A percentile compares a stretch with the other conserved stretches of the same genome.
These are phyloP conservation scores for Boletus pseudo-olivaceus DNA, from an alignment of 768 basidiomycete genomes.

Conservation along the genomic window DNA sequence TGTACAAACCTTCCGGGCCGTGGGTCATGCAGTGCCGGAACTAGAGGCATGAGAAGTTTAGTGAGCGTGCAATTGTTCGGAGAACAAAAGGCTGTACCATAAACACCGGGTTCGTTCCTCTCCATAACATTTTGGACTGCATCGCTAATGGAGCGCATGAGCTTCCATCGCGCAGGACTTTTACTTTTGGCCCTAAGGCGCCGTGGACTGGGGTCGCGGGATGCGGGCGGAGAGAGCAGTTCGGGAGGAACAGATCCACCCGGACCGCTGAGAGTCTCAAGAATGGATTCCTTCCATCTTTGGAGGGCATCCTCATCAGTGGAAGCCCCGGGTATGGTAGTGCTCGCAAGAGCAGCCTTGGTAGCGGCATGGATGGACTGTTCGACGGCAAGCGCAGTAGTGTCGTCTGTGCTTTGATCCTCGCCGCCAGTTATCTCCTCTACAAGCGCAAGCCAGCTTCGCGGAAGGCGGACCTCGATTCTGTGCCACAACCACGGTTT, in stretches of 20 bases:
- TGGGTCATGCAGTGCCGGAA: constrained; percentile 66
- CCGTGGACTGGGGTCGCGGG: constrained; percentile 79
- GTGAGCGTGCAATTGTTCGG: constrained; percentile 2
- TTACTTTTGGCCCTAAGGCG: constrained; percentile 74
- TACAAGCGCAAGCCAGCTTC: constrained; percentile 79
- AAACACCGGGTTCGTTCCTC: constrained; percentile 60
- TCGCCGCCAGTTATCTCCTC: constrained; percentile 77
- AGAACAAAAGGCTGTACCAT: constrained; percentile 46
- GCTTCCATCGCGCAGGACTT: constrained; percentile 81
- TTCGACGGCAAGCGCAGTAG: constrained; percentile 61
- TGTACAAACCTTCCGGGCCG: constrained; percentile 78
- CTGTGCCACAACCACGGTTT: constrained; percentile 86
- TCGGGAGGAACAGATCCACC: constrained; percentile 72
- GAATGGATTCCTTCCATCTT: constrained; percentile 57
- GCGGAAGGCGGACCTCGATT: constrained; percentile 78
- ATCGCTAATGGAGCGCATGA: constrained; percentile 74
- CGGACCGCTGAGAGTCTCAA: constrained; percentile 56
- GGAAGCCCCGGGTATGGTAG: constrained; percentile 32
- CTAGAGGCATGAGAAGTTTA: constrained; percentile 32
- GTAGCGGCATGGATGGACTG: constrained; percentile 66
- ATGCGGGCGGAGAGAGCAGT: constrained; percentile 72
- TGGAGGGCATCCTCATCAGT: constrained; percentile 42
- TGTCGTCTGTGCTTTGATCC: constrained; percentile 44
- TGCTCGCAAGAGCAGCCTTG: constrained; percentile 53
- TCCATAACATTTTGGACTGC: constrained; percentile 72